Percentiles rank a stretch among this genome's conserved stretches.
Evolutionary conservation across 352 stramenopile genomes (phyloP).

Genomic region (Globisporangium perplexum): DNA sequence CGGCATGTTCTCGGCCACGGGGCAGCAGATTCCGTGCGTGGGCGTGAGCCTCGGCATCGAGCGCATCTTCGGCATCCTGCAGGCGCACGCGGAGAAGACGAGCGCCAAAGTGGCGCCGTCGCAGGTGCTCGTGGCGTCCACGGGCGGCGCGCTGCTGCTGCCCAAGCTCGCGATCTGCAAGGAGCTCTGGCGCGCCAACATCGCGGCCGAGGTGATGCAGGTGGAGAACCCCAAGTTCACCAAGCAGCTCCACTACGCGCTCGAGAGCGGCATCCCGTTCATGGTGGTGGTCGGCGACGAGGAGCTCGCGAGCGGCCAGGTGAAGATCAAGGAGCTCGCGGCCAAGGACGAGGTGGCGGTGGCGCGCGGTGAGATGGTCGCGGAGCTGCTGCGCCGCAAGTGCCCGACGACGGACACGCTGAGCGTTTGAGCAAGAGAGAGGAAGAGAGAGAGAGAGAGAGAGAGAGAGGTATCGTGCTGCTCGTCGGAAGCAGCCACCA

Average conservation of each 20-base stretch:
- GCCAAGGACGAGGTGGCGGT: constrained; percentile 90
- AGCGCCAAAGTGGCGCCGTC: constrained; percentile 33
- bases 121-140: constrained; percentile 94
- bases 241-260: constrained; percentile 94
- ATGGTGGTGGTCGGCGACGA: constrained; percentile 97
- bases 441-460: neutral
- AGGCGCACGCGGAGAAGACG: constrained; percentile 84
- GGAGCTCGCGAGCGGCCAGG: constrained; percentile 90
- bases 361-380: constrained; percentile 63
- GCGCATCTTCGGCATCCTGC: constrained; percentile 98
- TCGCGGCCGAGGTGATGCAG: constrained; percentile 95
- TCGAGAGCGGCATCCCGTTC: constrained; percentile 94
- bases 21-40: constrained; percentile 96
- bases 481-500: neutral
- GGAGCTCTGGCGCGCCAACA: constrained; percentile 87
- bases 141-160: constrained; percentile 61
- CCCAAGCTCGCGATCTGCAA: constrained; percentile 72
- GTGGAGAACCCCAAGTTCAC: constrained; percentile 97
- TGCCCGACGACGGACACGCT: constrained; percentile 67
- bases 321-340: constrained; percentile 97
- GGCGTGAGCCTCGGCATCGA: constrained; percentile 98
- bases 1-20: constrained; percentile 95
- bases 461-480: neutral
- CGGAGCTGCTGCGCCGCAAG: constrained; percentile 61
- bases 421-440: constrained; percentile 36